A percentile compares a stretch with the other conserved stretches of the same genome.
phyloP scores from a whole-genome alignment of 805 yeast genomes.

The Scheffersomyces ergatensis region DNA sequence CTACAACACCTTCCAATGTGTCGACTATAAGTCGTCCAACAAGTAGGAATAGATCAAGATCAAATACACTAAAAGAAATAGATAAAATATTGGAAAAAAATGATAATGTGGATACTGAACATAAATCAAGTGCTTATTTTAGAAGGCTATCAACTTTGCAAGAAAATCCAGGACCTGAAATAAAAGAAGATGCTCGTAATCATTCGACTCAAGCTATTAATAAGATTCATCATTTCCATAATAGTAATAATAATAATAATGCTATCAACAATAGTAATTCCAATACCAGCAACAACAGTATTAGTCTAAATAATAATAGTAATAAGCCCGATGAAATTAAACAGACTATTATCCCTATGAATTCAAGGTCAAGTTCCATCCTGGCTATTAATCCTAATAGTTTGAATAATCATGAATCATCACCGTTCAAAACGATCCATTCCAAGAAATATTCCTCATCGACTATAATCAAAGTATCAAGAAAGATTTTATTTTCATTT shows the following conservation, averaged over 20 bases:
- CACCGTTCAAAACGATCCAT: conserved; percentile 10
- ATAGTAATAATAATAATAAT: background rate
- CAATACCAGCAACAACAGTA: background rate
- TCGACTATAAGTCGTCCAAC: conserved; percentile 3
- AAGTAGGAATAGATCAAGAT: conserved; percentile 21
- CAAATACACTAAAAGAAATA: conserved; percentile 35
- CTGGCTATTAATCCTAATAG: background rate
- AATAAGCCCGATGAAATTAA: conserved; percentile 1
- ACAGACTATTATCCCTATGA: background rate
- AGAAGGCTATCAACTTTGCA: conserved; percentile 63
- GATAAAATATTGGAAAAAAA: conserved; percentile 34
- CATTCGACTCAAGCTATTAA: conserved; percentile 3
- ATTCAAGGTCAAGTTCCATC: background rate
- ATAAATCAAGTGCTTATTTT: conserved; percentile 61
- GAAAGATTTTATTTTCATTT: conserved; percentile 60
- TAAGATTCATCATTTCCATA: background rate
- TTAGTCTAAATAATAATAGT: background rate
- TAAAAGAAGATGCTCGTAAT: conserved; percentile 5
- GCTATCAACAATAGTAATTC: background rate
- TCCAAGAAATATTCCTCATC: conserved; percentile 11
- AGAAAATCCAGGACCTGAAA: conserved; percentile 41
- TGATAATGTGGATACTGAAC: conserved; percentile 41
- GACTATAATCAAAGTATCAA: conserved; percentile 43
- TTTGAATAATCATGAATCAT: background rate
- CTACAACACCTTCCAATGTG: background rate